Evolutionary conservation across 2,329 filamentous ascomycete species (phyloP), one percentile per base, ranked within the genome.

Genomic region (Drechslerella coelobrocha): DNA sequence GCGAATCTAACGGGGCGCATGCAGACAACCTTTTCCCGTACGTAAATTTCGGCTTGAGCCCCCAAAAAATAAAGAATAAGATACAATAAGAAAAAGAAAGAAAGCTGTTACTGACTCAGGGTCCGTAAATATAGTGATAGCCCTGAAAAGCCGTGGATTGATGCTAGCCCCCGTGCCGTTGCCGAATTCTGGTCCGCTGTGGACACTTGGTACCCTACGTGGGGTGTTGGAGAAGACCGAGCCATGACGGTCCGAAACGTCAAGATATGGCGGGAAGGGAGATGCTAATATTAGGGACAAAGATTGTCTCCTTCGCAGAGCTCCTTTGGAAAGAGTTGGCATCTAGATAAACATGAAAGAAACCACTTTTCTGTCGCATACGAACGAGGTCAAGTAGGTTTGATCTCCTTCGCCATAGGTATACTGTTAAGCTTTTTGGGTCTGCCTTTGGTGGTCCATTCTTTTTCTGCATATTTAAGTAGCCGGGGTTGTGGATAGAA

Each of bases 1-100:
- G 14, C 41, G 14, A 23, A 19, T 45, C 17, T 8, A 6, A 45
- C 17, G 34, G 34, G 19, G 2, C 17, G 14, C 21, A 12, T 51
- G 12, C 47, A 51, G 47, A 92, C 74, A 90, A 90, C 43, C 94
- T 90, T 90, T 94, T 94, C 77, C 81, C 88, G 76, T 89, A 94
- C 77, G 86, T 24, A 81, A 83, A 74, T 82, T 82, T 17, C 7
- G 12, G 2, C 12, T 29, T 10, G 41, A 47, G 9, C 23, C 17
- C n/a, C 17, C 27, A 14, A 19, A 52, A 53, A 34, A 12, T 12
- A 17, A 17, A 2, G 17, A 37, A 17, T 12, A 6, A 26, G 8
- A 14, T 14, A 12, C 29, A 23, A 29, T 52, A 12, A 9, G 24
- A 6, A 10, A 10, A 10, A 8, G 19, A 48, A 12, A 8, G 12